Conservation (phyloP, 139 green algal genomes). For the Chlorella sp. region DNA sequence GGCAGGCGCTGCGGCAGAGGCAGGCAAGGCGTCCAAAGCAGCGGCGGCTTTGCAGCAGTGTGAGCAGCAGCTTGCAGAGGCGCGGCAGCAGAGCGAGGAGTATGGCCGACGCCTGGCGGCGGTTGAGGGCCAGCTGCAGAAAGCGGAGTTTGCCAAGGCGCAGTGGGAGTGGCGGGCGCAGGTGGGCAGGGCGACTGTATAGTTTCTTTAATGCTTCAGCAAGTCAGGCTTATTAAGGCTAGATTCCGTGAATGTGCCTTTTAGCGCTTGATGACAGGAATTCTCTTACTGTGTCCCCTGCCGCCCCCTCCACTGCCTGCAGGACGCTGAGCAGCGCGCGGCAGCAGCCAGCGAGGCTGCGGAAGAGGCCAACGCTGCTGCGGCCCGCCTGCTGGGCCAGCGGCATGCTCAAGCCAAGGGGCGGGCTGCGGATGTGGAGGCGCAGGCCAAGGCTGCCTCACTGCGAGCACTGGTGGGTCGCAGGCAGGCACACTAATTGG, state of each 20-base stretch:
- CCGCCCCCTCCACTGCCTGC: neutral
- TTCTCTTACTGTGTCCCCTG: neutral
- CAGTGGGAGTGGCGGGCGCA: slow-evolving; percentile 26
- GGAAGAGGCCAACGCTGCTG: neutral
- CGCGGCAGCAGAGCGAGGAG: slow-evolving; percentile 1
- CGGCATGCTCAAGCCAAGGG: neutral
- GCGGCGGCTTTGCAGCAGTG: neutral
- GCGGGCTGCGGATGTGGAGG: neutral
- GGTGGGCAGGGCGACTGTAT: neutral
- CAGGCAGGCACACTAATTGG: no score
- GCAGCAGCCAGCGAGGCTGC: neutral
- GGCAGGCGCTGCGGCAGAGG: neutral
- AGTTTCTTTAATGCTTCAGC: neutral
- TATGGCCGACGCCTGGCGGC: neutral
- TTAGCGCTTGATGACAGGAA: neutral
- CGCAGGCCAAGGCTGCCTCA: slow-evolving; percentile 30
- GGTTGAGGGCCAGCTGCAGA: slow-evolving; percentile 14
- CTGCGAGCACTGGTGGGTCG: slow-evolving; percentile 21
- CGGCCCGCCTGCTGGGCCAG: neutral
- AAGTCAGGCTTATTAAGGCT: neutral
- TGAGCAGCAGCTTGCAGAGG: slow-evolving; percentile 4
- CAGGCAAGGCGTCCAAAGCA: neutral
- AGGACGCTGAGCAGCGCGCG: slow-evolving; percentile 12
- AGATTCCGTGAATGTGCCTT: neutral
- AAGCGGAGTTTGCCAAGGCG: neutral